Conservation (phyloP, 73 alveolate species). For the Paramecium octaurelia region DNA sequence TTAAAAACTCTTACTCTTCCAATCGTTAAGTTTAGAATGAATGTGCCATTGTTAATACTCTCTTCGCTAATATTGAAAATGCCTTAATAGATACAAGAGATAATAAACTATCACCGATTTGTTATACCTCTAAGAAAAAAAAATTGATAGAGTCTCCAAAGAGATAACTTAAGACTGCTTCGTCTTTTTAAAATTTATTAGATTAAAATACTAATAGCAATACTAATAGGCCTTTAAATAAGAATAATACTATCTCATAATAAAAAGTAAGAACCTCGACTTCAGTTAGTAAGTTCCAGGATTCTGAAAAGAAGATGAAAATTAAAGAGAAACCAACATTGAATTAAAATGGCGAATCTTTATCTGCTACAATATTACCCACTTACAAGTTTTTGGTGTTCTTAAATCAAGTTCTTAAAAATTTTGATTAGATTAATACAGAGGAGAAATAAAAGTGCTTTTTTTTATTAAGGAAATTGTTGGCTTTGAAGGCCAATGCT, state of each 20-base stretch:
- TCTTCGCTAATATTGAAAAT: neutral
- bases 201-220: neutral
- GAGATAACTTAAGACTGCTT: neutral
- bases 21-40: neutral
- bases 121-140: neutral
- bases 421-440: neutral
- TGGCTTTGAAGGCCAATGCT: neutral
- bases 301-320: neutral
- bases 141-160: neutral
- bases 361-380: neutral
- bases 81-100: neutral
- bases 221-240: neutral
- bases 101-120: neutral
- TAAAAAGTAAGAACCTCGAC: neutral
- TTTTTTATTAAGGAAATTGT: neutral
- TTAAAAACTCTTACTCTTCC: neutral
- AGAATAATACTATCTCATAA: neutral
- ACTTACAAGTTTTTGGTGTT: neutral
- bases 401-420: neutral
- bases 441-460: neutral
- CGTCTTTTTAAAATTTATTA: neutral
- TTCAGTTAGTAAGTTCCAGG: neutral
- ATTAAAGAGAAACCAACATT: neutral
- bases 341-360: neutral
- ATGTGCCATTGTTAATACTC: neutral